Base-by-base conservation (phyloP, 257 asterid genomes). In the Solanum bulbocastanum region DNA sequence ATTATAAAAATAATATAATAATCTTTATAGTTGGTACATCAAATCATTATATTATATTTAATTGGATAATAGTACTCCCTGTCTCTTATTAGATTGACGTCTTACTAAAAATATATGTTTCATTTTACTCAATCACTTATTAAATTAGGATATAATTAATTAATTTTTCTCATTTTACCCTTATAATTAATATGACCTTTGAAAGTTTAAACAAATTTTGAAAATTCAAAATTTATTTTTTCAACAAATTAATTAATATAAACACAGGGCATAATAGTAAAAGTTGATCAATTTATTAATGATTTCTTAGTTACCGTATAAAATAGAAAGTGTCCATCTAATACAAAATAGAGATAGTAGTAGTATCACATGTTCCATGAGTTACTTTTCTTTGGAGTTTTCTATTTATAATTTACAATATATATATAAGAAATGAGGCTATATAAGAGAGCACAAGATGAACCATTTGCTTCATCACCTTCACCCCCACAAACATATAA, bases 401-500 rank as follows among this genome's bases (percentile, higher is more conserved):
- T 46, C 13, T 46, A 46, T 44, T 44, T 44, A 23, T 9, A 23
- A 10, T 56, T 8, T 68, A 71, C 4, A 7, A 32, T 13, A 69
- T 69, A 32, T 13, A 69, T 69, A 32, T 13, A 10, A 15, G 4
- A 15, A 52, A 52, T 68, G 5, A 27, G 10, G 16, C 37, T 68
- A 68, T 68, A 68, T 68, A 68, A 42, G 84, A n/a, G n/a, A 35
- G 30, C 39, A 14, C 30, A 23, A 44, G 5, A 3, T 42, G 22
- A 25, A 46, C 25, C 84, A 78, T 78, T 78, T 78, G 25, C 65
- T 42, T 42, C 84, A 78, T 27, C 84, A 78, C 49, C 84, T 42
- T 78, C 62, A 14, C 22, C 13, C 69, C 12, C 65, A 42, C 4
- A 13, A 8, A 1, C 84, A 25, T 78, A 42, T 22, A n/a, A 25